These are phyloP conservation scores for Trichoderma arundinaceum DNA, from an alignment of 2,329 filamentous ascomycete genomes.

Conservation along the genomic window DNA sequence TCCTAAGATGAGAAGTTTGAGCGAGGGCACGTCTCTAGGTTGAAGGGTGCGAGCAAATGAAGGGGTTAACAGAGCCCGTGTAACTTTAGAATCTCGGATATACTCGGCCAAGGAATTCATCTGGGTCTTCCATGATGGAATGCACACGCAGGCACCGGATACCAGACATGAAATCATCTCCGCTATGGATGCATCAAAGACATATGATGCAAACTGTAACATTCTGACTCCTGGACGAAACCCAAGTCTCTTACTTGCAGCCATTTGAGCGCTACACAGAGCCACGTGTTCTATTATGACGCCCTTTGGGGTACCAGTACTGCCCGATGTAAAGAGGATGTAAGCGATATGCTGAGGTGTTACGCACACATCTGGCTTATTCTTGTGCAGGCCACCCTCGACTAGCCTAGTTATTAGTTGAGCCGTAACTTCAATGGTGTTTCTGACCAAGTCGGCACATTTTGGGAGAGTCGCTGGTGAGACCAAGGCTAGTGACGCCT, in stretches of 20 bases:
- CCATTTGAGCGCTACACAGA: slow-evolving; percentile 14
- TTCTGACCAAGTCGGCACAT: not conserved
- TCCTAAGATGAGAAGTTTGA: not conserved
- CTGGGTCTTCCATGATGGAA: slow-evolving; percentile 16
- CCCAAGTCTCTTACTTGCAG: not conserved
- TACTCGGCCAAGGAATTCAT: slow-evolving; percentile 10
- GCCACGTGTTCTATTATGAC: slow-evolving; percentile 33
- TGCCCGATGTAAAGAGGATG: slow-evolving; percentile 35
- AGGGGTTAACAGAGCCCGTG: slow-evolving; percentile 16
- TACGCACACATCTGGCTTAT: not conserved
- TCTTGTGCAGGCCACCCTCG: not conserved
- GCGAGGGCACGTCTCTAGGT: slow-evolving; percentile 3
- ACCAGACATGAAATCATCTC: slow-evolving; percentile 20
- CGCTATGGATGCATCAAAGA: slow-evolving; percentile 14
- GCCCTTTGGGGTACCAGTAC: slow-evolving; percentile 35
- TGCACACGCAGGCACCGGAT: slow-evolving; percentile 25
- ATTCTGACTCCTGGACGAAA: slow-evolving; percentile 10
- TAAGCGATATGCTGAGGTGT: slow-evolving; percentile 30
- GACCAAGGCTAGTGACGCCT: not conserved
- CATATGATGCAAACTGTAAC: slow-evolving; percentile 27
- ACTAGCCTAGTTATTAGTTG: not conserved
- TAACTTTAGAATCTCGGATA: slow-evolving; percentile 1
- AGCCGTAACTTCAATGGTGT: not conserved
- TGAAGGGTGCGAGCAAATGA: slow-evolving; percentile 19
- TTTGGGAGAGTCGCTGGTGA: not conserved